Percentiles rank a stretch among this genome's conserved stretches.
Conservation (phyloP, 805 yeast species). For the Yarrowia deformans region DNA sequence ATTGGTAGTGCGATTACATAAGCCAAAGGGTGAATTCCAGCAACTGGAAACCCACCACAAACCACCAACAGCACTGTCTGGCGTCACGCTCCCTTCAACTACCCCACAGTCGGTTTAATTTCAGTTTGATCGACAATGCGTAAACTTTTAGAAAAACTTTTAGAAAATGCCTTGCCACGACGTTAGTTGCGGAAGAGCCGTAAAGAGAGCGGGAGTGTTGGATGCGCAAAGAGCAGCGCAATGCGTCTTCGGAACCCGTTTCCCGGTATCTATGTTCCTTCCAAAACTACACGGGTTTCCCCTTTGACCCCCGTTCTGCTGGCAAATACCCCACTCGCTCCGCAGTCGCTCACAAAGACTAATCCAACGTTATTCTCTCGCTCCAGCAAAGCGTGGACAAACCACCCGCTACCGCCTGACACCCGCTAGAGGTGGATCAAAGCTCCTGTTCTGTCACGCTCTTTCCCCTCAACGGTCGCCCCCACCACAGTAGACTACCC, state of each 20-base stretch:
- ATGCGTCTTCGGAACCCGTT: not conserved
- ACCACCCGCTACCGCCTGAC: constrained; percentile 2
- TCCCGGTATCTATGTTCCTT: not conserved
- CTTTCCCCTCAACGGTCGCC: constrained; percentile 7
- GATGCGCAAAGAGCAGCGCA: not conserved
- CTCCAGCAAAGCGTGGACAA: not conserved
- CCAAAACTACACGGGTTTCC: too few species aligned
- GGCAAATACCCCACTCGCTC: too few species aligned
- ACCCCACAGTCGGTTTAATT: not conserved
- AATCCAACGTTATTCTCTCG: not conserved
- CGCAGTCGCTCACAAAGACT: not conserved
- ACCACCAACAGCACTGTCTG: too few species aligned
- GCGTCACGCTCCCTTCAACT: not conserved
- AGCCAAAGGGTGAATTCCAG: too few species aligned
- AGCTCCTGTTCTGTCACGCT: not conserved
- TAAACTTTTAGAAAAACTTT: not conserved
- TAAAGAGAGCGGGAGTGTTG: not conserved
- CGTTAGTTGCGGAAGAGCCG: not conserved
- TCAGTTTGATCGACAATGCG: not conserved
- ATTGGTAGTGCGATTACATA: too few species aligned
- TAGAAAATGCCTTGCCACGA: not conserved
- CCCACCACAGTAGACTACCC: not conserved
- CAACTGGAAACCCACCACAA: too few species aligned
- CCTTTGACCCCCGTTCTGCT: too few species aligned
- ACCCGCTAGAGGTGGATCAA: not conserved